Percentiles rank a stretch among this genome's conserved stretches.
phyloP scores from a whole-genome alignment of 2,329 filamentous ascomycete species.

The Coleophoma crateriformis region DNA sequence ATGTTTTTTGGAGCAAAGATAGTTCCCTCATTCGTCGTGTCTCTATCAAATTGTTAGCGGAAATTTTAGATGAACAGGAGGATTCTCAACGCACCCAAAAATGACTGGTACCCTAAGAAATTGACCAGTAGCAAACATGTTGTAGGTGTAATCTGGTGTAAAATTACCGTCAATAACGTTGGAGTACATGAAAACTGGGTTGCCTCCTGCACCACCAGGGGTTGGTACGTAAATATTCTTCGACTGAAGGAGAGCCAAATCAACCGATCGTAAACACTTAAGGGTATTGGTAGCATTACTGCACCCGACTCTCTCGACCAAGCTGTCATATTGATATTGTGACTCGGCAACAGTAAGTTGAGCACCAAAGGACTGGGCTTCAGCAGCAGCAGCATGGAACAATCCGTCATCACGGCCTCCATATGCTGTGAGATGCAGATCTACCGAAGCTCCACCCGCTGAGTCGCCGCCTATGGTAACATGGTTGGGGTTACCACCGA shows the following conservation, averaged over 20 bases:
- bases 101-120: slow-evolving; percentile 50
- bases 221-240: slow-evolving; percentile 34
- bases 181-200: slow-evolving; percentile 47
- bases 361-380: slow-evolving; percentile 46
- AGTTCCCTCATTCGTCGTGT: slow-evolving; percentile 62
- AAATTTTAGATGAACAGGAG: no score
- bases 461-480: slow-evolving; percentile 65
- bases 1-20: slow-evolving; percentile 48
- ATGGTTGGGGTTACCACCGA: slow-evolving; percentile 64
- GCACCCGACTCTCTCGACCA: slow-evolving; percentile 39
- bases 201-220: slow-evolving; percentile 22
- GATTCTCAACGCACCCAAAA: slow-evolving; percentile 24
- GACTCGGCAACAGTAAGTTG: slow-evolving; percentile 40
- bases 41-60: slow-evolving; percentile 22
- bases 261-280: slow-evolving; percentile 38
- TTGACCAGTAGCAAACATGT: slow-evolving; percentile 38
- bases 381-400: slow-evolving; percentile 45
- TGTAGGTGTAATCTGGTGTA: slow-evolving; percentile 44
- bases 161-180: slow-evolving; percentile 50
- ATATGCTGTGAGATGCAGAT: slow-evolving; percentile 54
- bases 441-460: slow-evolving; percentile 61
- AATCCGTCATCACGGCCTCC: slow-evolving; percentile 41
- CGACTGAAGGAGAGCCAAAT: slow-evolving; percentile 34
- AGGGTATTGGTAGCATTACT: slow-evolving; percentile 30
- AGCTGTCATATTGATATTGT: slow-evolving; percentile 45